A percentile compares a stretch with the other conserved stretches of the same genome.
Evolutionary conservation across 768 basidiomycete genomes (phyloP).

Genomic region (Chalciporus sphaerocephalus): DNA sequence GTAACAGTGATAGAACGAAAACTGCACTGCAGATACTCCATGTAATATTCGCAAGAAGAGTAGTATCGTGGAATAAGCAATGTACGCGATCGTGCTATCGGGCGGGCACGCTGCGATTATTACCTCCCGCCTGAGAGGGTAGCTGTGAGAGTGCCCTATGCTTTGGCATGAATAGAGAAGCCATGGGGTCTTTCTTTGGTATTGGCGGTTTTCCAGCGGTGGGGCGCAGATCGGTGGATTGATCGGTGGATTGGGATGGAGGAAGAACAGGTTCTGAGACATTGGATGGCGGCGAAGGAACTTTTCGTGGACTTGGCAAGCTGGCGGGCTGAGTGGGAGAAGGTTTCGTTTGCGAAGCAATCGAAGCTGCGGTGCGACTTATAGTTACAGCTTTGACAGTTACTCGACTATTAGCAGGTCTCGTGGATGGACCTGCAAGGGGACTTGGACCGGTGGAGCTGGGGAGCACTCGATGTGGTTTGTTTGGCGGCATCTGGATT

Average conservation of each 20-base stretch:
- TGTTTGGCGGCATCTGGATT: conserved; percentile 48
- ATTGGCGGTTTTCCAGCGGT: conserved; percentile 32
- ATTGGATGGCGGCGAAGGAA: conserved; percentile 30
- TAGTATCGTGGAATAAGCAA: background rate
- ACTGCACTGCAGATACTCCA: conserved; percentile 5
- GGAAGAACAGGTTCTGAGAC: conserved; percentile 7
- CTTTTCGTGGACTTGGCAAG: conserved; percentile 7
- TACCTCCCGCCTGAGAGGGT: conserved; percentile 32
- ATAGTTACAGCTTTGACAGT: conserved; percentile 49
- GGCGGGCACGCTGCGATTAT: conserved; percentile 19
- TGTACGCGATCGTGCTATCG: conserved; percentile 13
- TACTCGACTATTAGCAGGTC: conserved; percentile 37
- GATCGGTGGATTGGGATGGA: conserved; percentile 21
- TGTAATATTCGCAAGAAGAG: background rate
- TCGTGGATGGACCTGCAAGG: conserved; percentile 31
- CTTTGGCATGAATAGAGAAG: conserved; percentile 67
- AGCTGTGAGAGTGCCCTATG: conserved; percentile 60
- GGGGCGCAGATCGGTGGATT: conserved; percentile 27
- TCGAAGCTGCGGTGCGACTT: conserved; percentile 30
- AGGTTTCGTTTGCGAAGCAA: conserved; percentile 3
- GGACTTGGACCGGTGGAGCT: conserved; percentile 33
- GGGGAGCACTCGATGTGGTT: conserved; percentile 41
- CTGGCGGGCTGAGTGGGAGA: conserved; percentile 33
- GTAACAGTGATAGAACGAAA: conserved; percentile 2
- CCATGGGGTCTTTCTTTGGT: conserved; percentile 61